Evolutionary conservation across 148 eudicot species (phyloP).

Genomic region (Rhododendron henanense): DNA sequence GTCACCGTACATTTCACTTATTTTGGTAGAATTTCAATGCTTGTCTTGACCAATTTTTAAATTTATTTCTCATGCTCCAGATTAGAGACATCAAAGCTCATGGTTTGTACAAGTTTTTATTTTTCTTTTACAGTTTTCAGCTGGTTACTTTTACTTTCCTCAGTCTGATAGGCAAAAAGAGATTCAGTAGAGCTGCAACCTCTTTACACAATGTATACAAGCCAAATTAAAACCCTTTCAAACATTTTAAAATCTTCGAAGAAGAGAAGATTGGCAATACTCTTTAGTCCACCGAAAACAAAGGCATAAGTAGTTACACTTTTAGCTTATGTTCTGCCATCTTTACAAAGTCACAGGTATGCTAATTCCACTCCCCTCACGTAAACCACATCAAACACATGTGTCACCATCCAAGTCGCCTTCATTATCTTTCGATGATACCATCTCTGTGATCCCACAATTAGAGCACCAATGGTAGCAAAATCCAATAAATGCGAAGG

Average conservation of each 20-base stretch:
- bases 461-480: background rate
- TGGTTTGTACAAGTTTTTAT: background rate
- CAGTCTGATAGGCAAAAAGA: background rate
- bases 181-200: background rate
- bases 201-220: background rate
- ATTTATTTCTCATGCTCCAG: background rate
- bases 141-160: background rate
- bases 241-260: background rate
- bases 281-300: background rate
- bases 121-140: background rate
- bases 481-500: background rate
- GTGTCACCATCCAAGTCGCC: background rate
- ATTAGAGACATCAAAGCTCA: slow-evolving; percentile 1
- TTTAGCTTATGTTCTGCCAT: background rate
- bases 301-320: background rate
- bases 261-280: background rate
- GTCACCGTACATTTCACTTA: background rate
- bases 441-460: background rate
- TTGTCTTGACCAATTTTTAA: background rate
- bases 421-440: background rate
- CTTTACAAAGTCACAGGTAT: background rate
- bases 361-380: background rate
- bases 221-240: no score
- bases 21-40: background rate
- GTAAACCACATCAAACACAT: background rate